Evolutionary conservation across 2,329 filamentous ascomycete genomes (phyloP), one percentile per base, ranked within the genome.

Genomic region (Metarhizium robertsii): DNA sequence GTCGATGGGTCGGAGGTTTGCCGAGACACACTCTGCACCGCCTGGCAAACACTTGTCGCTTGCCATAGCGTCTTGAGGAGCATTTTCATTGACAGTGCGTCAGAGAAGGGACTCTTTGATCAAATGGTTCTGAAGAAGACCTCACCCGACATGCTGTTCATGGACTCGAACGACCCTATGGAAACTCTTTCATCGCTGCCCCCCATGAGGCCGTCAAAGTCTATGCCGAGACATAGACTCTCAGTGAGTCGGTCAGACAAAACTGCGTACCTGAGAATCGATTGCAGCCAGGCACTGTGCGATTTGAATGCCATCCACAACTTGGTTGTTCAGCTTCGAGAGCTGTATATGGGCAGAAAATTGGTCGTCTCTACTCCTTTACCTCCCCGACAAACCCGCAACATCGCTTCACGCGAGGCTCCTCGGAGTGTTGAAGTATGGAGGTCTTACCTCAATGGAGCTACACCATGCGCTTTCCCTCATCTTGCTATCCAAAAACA

Each of bases 101-200:
- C 75, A 11, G 70, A 74, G 42, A 70, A 75, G 6, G 75, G 76
- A 0, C 64, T 80, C 0, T 80, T 75, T 55, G 77, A 80, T 55
- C 76, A 75, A 60, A 69, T 80, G 11, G 66, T 81, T 6, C 63
- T 81, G 2, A 71, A 71, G 8, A 72, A 70, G 50, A 69, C 71
- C 16, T 79, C 77, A 0, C 77, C 79, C 0, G 73, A 69, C 40
- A 80, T 81, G 73, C 66, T 81, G 4, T 81, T 80, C 53, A 72
- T 81, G 48, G 79, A 81, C 53, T 73, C 73, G 2, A 67, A 66
- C 0, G 53, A 63, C 61, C 71, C 50, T 57, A 70, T 55, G 64
- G 74, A 61, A 62, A 76, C 61, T 64, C 72, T 55, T 59, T 73
- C 58, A 57, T 68, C 53, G 60, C 63, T 80, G 0, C 75, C 78